A percentile compares a stretch with the other conserved stretches of the same genome.
These are phyloP conservation scores for Globisporangium nagaii DNA, from an alignment of 352 stramenopile genomes.

Conservation along the genomic window DNA sequence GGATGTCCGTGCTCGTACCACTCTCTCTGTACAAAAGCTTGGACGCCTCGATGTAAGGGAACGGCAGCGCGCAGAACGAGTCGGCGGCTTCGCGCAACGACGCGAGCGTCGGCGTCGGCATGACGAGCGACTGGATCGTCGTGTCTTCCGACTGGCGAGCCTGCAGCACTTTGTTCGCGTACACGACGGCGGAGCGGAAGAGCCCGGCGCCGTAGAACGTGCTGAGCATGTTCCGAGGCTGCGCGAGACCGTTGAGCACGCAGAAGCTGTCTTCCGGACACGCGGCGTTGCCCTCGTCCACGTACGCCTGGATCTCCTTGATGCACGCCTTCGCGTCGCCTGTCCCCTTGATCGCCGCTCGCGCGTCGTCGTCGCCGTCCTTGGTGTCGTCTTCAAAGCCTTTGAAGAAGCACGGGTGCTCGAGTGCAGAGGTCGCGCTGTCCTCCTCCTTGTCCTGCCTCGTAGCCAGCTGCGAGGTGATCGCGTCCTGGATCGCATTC, in stretches of 20 bases:
- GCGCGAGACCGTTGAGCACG: conserved; percentile 30
- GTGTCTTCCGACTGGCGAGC: conserved; percentile 5
- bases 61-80: conserved; percentile 27
- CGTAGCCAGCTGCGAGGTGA: conserved; percentile 27
- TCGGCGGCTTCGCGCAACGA: conserved; percentile 28
- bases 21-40: conserved; percentile 14
- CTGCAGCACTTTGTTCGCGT: conserved; percentile 29
- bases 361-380: conserved; percentile 11
- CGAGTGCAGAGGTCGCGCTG: conserved; percentile 9
- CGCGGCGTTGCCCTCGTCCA: conserved; percentile 40
- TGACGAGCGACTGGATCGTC: conserved; percentile 15
- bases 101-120: conserved; percentile 42
- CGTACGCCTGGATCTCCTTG: conserved; percentile 26
- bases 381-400: conserved; percentile 8
- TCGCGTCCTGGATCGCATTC: conserved; percentile 9
- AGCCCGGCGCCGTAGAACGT: conserved; percentile 51
- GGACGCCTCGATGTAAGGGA: not conserved
- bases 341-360: conserved; percentile 25
- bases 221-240: conserved; percentile 33
- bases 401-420: conserved; percentile 49
- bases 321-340: conserved; percentile 48
- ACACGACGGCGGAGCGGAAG: conserved; percentile 16
- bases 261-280: conserved; percentile 55
- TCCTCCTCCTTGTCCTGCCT: not conserved
- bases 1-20: too few relatives aligned